Evolutionary conservation across 2,329 filamentous ascomycete genomes (phyloP), one percentile per base, ranked within the genome.

Genomic region (Diplodia scrobiculata): DNA sequence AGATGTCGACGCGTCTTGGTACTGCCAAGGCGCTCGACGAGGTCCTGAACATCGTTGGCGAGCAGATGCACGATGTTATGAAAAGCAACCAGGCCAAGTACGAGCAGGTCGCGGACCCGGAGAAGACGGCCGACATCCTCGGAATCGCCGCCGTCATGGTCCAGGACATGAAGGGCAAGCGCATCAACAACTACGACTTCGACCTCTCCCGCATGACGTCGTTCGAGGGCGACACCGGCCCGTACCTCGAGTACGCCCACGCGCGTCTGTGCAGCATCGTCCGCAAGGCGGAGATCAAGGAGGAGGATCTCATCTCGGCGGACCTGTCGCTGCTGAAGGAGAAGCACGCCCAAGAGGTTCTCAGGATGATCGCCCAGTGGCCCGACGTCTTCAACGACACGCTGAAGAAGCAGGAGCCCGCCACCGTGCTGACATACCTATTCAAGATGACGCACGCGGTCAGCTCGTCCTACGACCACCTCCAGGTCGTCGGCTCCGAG

Each of bases 1-100:
- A 86, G 48, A 88, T 89, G 85, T 84, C 82, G 70, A 87, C 86
- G 9, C 82, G 86, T 69, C 87, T 87, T 75, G 86, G 86, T 25
- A 81, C 78, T 13, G 73, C 74, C 36, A 78, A 79, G 67, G 80
- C 78, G 67, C 75, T 83, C n/a, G 78, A 80, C 71, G 79, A 84
- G 66, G 81, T 82, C 67, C 73, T 83, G 50, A 76, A 79, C 66
- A 75, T 79, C 51, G 92, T 96, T 7, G 89, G 87, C 73, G 94
- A 97, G 65, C 91, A 93, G 80, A 99, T 99, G 95, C 94, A 98
- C 83, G 91, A 97, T 68, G 91, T 96, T 62, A 99, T 99, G 95
- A 87, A 83, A 79, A 90, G 89, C 81, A 98, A 98, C 78, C 84
- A 90, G 72, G 84, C 85, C 74, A 99, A 99, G 83, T 99, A 98